A percentile compares a stretch with the other conserved stretches of the same genome.
phyloP scores from a whole-genome alignment of 441 rosid genomes.

The Jatropha multifida region DNA sequence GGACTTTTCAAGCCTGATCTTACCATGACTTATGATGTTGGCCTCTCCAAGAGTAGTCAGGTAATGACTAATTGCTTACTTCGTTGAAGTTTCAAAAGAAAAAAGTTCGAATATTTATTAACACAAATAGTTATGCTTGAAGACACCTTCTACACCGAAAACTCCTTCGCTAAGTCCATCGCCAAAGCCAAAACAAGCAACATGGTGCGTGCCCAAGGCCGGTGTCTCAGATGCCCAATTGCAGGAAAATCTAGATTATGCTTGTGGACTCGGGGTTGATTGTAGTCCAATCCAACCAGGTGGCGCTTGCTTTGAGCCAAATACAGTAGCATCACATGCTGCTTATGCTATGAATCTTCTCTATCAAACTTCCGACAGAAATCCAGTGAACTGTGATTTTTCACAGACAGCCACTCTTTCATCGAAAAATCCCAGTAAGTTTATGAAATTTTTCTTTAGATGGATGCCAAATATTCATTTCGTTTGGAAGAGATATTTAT shows the following conservation, averaged over 20 bases:
- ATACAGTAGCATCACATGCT: constrained; percentile 57
- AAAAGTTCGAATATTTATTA: background rate
- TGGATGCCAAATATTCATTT: background rate
- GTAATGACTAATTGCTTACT: constrained; percentile 22
- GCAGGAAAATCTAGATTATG: constrained; percentile 67
- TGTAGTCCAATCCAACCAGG: constrained; percentile 64
- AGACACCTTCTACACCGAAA: constrained; percentile 24
- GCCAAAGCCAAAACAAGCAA: constrained; percentile 34
- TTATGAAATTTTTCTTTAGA: background rate
- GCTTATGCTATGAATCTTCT: constrained; percentile 73
- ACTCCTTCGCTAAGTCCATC: constrained; percentile 30
- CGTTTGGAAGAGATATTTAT: background rate
- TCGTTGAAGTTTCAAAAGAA: background rate
- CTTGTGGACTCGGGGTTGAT: constrained; percentile 59
- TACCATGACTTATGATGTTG: constrained; percentile 69
- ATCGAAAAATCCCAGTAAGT: constrained; percentile 61
- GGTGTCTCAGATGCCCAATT: constrained; percentile 51
- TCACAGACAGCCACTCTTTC: constrained; percentile 57
- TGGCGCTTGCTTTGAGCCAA: constrained; percentile 69
- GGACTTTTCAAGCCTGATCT: constrained; percentile 81
- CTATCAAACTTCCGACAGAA: constrained; percentile 44
- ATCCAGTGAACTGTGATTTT: constrained; percentile 60
- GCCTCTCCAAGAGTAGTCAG: constrained; percentile 53
- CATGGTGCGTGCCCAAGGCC: constrained; percentile 65
- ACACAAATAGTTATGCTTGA: constrained; percentile 1